phyloP scores from a whole-genome alignment of 176 grass and related monocot genomes.

The Urochloa ruziziensis region DNA sequence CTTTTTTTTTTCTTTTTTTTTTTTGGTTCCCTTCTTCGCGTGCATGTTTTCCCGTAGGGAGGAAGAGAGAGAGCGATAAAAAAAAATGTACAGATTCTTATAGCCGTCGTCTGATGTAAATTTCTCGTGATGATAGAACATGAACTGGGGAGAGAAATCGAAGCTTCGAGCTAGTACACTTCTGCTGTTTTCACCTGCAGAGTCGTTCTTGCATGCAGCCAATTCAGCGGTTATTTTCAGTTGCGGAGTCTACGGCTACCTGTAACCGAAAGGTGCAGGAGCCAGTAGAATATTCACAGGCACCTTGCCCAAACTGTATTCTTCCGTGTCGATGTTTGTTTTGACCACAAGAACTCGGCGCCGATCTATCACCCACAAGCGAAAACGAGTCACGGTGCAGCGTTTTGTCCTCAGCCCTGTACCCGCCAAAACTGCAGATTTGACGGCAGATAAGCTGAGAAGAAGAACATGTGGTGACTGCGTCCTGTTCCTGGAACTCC shows the following conservation, averaged over 20 bases:
- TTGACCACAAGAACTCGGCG: conserved; percentile 9
- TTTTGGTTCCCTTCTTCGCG: too few species aligned
- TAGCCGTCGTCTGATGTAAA: conserved; percentile 30
- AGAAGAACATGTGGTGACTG: conserved; percentile 28
- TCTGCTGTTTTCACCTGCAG: background rate
- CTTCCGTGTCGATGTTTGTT: background rate
- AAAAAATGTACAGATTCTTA: conserved; percentile 53
- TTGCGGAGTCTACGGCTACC: background rate
- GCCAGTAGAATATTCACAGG: background rate
- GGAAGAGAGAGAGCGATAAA: background rate
- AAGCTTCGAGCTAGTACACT: too few species aligned
- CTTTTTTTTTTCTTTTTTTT: too few species aligned
- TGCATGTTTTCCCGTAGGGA: background rate
- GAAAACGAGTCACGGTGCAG: background rate
- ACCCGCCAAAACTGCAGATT: conserved; percentile 42
- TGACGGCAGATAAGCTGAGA: conserved; percentile 39
- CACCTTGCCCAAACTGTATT: background rate
- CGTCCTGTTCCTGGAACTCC: conserved; percentile 14
- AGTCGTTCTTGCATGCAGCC: background rate
- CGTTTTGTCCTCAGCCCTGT: background rate
- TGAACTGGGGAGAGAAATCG: background rate
- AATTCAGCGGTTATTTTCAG: conserved; percentile 17
- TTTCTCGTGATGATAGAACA: conserved; percentile 20
- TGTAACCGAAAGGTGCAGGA: conserved; percentile 6
- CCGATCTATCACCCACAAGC: background rate